Conservation (phyloP, 2,329 filamentous ascomycete species). For the Pseudocercospora fuligena region DNA sequence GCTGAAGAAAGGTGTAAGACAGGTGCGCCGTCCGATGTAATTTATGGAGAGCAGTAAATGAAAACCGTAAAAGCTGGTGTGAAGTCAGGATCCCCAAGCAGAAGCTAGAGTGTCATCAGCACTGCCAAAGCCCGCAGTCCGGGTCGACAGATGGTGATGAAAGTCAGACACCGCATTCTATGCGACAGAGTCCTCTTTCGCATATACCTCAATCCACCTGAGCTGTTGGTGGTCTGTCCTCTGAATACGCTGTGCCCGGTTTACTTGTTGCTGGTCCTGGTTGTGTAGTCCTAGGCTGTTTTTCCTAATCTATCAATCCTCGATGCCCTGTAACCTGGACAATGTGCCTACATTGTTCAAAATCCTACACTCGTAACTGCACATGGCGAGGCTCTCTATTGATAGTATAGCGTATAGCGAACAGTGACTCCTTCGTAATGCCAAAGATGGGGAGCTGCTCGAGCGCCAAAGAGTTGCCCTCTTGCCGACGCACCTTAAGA, state of each 20-base stretch:
- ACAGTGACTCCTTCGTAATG: constrained; percentile 44
- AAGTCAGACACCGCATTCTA: constrained; percentile 39
- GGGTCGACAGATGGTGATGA: too few species aligned
- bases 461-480: constrained; percentile 37
- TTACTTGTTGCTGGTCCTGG: constrained; percentile 18
- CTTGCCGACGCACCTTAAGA: constrained; percentile 20
- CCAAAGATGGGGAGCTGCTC: constrained; percentile 53
- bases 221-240: constrained; percentile 20
- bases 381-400: constrained; percentile 40
- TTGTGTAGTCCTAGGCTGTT: constrained; percentile 30
- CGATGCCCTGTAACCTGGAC: constrained; percentile 31
- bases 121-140: too few species aligned
- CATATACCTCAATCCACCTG: constrained; percentile 18
- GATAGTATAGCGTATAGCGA: constrained; percentile 48
- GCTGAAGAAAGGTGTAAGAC: too few species aligned
- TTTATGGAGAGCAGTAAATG: too few species aligned
- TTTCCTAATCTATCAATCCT: constrained; percentile 38
- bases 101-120: too few species aligned
- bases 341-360: constrained; percentile 32
- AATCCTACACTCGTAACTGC: constrained; percentile 38
- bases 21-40: too few species aligned
- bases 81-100: too few species aligned
- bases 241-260: constrained; percentile 15
- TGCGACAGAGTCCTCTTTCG: constrained; percentile 39
- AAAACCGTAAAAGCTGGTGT: too few species aligned